phyloP scores from a whole-genome alignment of 2,329 filamentous ascomycete genomes.

The Cladophialophora chaetospira region DNA sequence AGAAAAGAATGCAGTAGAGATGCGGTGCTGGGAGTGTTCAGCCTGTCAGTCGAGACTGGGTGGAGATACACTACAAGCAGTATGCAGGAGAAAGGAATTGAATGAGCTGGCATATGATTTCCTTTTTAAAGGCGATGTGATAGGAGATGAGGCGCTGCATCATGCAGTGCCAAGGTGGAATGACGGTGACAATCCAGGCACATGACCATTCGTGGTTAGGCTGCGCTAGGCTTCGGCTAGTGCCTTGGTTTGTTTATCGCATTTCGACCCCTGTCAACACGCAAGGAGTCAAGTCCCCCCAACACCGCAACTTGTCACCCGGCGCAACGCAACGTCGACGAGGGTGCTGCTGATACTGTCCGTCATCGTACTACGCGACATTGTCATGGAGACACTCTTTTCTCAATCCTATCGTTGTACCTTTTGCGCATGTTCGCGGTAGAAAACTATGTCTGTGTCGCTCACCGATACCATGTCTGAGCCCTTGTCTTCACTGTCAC shows the following conservation, averaged over 20 bases:
- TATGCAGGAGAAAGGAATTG: slow-evolving; percentile 16
- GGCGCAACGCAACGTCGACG: slow-evolving; percentile 7
- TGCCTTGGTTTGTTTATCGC: slow-evolving; percentile 17
- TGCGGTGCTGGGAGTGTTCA: no score
- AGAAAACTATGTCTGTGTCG: slow-evolving; percentile 11
- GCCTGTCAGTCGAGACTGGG: no score
- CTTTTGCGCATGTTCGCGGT: background rate
- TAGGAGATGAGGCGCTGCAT: background rate
- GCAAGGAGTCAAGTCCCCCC: slow-evolving; percentile 1
- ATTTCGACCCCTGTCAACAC: background rate
- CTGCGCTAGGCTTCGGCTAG: background rate
- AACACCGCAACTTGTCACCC: slow-evolving; percentile 14
- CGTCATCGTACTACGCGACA: slow-evolving; percentile 14
- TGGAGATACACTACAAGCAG: background rate
- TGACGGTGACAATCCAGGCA: slow-evolving; percentile 5
- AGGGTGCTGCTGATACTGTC: background rate
- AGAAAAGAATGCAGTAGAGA: no score
- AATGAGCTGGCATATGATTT: background rate
- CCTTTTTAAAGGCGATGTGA: background rate
- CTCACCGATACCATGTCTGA: slow-evolving; percentile 40
- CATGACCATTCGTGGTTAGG: slow-evolving; percentile 1
- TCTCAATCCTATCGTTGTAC: slow-evolving; percentile 7
- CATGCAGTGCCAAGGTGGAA: slow-evolving; percentile 4
- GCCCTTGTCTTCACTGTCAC: slow-evolving; percentile 45
- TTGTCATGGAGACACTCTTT: slow-evolving; percentile 19